Conservation (phyloP, 768 basidiomycete genomes). For the Amanita exitialis region DNA sequence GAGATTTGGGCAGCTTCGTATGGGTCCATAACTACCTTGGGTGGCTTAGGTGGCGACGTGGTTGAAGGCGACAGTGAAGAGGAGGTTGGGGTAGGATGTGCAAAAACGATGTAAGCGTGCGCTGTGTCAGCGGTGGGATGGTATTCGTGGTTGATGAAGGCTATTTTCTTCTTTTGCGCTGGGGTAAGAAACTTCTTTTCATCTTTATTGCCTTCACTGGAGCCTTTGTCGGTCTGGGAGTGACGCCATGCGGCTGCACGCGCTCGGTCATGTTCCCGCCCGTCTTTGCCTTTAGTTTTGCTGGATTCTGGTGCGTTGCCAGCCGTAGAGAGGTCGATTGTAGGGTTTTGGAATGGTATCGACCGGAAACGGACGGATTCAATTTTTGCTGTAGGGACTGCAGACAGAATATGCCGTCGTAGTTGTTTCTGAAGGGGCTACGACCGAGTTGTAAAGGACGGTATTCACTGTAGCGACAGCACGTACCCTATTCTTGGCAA, state of each 20-base stretch:
- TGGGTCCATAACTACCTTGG: conserved; percentile 40
- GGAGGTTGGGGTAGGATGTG: conserved; percentile 37
- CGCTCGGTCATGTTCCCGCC: conserved; percentile 43
- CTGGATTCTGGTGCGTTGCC: conserved; percentile 18
- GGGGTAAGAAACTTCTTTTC: conserved; percentile 67
- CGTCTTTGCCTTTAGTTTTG: conserved; percentile 15
- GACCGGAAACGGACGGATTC: conserved; percentile 94
- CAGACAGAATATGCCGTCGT: conserved; percentile 63
- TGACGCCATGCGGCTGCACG: conserved; percentile 52
- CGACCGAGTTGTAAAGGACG: background rate
- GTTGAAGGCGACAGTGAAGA: conserved; percentile 31
- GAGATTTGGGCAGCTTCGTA: conserved; percentile 57
- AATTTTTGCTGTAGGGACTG: conserved; percentile 68
- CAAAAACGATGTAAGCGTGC: conserved; percentile 90
- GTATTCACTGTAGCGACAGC: background rate
- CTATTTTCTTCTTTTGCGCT: conserved; percentile 85
- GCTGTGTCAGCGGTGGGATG: conserved; percentile 68
- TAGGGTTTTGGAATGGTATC: conserved; percentile 80
- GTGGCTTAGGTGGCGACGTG: conserved; percentile 26
- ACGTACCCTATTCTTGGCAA: conserved; percentile 68
- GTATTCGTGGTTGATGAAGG: conserved; percentile 89
- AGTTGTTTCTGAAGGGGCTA: conserved; percentile 73
- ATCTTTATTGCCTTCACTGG: conserved; percentile 31
- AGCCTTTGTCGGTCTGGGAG: conserved; percentile 33
- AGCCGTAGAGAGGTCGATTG: conserved; percentile 34